phyloP scores from a whole-genome alignment of 768 basidiomycete species.

The Suillus lakei region DNA sequence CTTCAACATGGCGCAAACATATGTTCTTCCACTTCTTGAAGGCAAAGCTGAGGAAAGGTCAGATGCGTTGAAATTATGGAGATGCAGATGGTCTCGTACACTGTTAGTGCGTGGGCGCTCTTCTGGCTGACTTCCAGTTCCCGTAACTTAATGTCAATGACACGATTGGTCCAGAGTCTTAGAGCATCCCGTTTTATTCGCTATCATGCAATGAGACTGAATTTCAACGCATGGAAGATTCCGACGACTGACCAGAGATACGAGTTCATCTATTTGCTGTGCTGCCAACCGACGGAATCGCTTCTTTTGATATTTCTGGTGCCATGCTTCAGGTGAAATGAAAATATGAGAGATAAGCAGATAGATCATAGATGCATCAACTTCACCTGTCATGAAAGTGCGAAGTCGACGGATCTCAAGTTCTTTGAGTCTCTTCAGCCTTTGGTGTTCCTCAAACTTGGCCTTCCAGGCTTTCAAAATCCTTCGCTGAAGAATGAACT shows the following conservation, averaged over 20 bases:
- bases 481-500: conserved; percentile 52
- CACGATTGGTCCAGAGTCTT: conserved; percentile 69
- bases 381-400: conserved; percentile 37
- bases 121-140: conserved; percentile 68
- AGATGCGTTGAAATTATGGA: conserved; percentile 19
- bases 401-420: conserved; percentile 45
- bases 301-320: conserved; percentile 39
- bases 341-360: conserved; percentile 11
- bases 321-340: conserved; percentile 49
- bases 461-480: conserved; percentile 55
- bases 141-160: conserved; percentile 73
- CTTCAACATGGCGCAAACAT: conserved; percentile 67
- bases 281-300: conserved; percentile 50
- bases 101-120: conserved; percentile 40
- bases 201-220: conserved; percentile 39
- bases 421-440: conserved; percentile 48
- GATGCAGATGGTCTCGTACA: conserved; percentile 32
- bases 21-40: conserved; percentile 74
- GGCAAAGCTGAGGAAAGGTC: conserved; percentile 44
- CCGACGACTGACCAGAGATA: conserved; percentile 44
- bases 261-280: conserved; percentile 41
- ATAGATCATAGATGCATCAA: conserved; percentile 13
- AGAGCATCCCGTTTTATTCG: conserved; percentile 54
- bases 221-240: neutral
- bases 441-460: conserved; percentile 46